phyloP scores from a whole-genome alignment of 2,329 filamentous ascomycete species.

The Hymenoscyphus repandus region DNA sequence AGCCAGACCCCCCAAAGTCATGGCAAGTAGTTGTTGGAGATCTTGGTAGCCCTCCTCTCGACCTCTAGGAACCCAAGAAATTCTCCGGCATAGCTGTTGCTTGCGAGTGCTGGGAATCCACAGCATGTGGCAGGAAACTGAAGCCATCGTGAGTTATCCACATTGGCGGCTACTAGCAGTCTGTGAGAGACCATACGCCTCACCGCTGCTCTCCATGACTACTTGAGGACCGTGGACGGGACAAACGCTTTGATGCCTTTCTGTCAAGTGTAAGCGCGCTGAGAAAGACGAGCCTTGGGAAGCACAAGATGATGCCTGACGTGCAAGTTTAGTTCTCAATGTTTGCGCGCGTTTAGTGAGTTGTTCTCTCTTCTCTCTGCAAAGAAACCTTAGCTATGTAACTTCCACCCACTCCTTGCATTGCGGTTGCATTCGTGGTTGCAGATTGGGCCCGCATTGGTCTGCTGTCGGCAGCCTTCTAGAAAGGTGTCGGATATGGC shows the following conservation, averaged over 20 bases:
- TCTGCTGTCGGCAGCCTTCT: conserved; percentile 11
- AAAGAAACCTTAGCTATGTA: background rate
- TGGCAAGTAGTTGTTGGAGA: too few relatives aligned
- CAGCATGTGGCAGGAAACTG: conserved; percentile 14
- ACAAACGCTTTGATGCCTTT: too few relatives aligned
- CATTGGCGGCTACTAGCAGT: conserved; percentile 17
- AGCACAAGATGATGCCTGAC: background rate
- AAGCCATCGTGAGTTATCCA: conserved; percentile 9
- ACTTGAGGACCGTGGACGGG: too few relatives aligned
- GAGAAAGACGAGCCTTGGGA: background rate
- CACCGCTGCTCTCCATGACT: conserved; percentile 2
- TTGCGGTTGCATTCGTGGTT: conserved; percentile 4
- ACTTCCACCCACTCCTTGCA: background rate
- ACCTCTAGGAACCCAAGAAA: too few relatives aligned
- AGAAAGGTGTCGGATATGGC: conserved; percentile 8
- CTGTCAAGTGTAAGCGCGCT: background rate
- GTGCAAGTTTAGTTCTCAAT: background rate
- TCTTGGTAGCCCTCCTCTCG: too few relatives aligned
- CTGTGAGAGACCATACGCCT: conserved; percentile 20
- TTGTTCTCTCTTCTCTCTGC: too few relatives aligned
- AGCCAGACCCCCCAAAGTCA: too few relatives aligned
- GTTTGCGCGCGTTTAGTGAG: conserved; percentile 12
- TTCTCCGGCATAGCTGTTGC: too few relatives aligned
- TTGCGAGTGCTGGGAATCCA: background rate
- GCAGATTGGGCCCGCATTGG: conserved; percentile 16